Base-by-base conservation (phyloP, 2,329 filamentous ascomycete genomes). In the Ilyonectria sp. region DNA sequence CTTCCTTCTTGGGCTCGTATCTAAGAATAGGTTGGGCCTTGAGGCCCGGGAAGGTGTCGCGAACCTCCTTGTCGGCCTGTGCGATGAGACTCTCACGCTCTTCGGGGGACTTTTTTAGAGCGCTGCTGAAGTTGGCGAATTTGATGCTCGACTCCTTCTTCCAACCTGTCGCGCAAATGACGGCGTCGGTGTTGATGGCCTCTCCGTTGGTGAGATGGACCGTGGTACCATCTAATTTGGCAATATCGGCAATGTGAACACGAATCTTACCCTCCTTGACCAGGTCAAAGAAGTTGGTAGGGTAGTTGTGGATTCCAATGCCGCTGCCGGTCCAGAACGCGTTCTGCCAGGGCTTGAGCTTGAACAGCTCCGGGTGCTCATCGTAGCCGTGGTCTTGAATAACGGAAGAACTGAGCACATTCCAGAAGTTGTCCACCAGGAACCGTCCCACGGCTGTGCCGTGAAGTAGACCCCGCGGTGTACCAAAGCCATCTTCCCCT, bases 151-250 rank as follows among this genome's bases (percentile, higher is more conserved):
- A 79, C 15, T 77, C 76, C 50, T 81, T 78, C 53, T 82, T 81
- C 87, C 87, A 89, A 3, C 87, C 87, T 0, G 87, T 89, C 2
- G 82, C 80, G 63, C 82, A 86, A 13, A 89, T 77, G 0, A 90
- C 69, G 0, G 79, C 83, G 67, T 89, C 85, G 0, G 83, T 57
- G 0, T 61, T 64, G 2, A 56, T 54, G 17, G 15, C 11, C 2
- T 77, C 78, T 1, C 83, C 85, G 19, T 80, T 80, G 3, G 81
- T 79, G 0, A 89, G 78, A 19, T 80, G 67, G 1, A 89, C 80
- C 0, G 78, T 79, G 2, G 79, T 75, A 1, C 76, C 63, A 6
- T 77, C 76, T 2, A 89, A 73, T 2, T 76, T 71, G 1, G 78
- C 74, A 11, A 89, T 79, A 44, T 89, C 82, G 4, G 81, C 82